Evolutionary conservation across 441 rosid species (phyloP).

Genomic region (Metrosideros polymorpha): DNA sequence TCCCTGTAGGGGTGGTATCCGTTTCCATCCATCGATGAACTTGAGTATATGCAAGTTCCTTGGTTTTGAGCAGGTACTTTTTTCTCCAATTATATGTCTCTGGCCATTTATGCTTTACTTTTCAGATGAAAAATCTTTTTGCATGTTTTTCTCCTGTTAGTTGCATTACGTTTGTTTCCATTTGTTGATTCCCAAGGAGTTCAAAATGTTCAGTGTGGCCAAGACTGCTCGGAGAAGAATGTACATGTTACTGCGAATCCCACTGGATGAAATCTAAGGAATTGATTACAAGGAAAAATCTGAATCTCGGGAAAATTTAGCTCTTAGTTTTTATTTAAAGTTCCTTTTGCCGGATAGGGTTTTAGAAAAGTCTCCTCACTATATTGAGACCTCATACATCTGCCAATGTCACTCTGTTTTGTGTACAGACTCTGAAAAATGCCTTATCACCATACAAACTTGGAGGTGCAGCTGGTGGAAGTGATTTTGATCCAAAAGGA

Average conservation of each 20-base stretch:
- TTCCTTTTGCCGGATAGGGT: neutral
- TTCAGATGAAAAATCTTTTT: neutral
- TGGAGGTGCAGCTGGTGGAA: conserved; percentile 99
- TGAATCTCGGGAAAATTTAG: neutral
- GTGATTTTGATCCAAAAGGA: conserved; percentile 99
- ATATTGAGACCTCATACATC: neutral
- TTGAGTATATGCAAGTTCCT: conserved; percentile 91
- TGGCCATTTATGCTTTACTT: conserved; percentile 3
- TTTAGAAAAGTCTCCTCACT: neutral
- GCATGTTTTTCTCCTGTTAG: neutral
- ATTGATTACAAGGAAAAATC: neutral
- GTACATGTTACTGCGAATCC: neutral
- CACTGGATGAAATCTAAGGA: neutral
- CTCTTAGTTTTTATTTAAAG: neutral
- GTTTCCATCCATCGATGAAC: conserved; percentile 91
- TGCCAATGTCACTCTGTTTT: neutral
- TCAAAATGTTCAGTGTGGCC: neutral
- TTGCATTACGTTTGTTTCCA: neutral
- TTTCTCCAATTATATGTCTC: neutral
- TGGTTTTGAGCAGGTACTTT: conserved; percentile 84
- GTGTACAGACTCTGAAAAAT: conserved; percentile 80
- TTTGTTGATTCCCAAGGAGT: neutral
- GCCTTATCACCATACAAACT: conserved; percentile 92
- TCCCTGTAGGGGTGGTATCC: conserved; percentile 96
- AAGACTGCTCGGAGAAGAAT: neutral